phyloP scores from a whole-genome alignment of 2,329 filamentous ascomycete species.

The Lecanicillium sp. region DNA sequence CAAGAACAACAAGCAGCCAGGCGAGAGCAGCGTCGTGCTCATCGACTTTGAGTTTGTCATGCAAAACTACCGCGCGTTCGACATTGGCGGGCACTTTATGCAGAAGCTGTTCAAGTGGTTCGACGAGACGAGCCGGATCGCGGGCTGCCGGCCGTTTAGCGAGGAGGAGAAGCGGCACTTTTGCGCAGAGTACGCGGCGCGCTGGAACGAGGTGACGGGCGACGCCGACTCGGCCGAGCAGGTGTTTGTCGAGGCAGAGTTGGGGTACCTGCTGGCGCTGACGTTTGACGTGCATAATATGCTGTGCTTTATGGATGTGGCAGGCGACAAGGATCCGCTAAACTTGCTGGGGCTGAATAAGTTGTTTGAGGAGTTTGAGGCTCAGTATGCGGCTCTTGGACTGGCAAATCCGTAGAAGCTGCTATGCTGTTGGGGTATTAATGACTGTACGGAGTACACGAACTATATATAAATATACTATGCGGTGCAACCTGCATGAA shows the following conservation, averaged over 20 bases:
- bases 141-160: constrained; percentile 8
- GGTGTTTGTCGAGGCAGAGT: constrained; percentile 10
- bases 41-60: constrained; percentile 14
- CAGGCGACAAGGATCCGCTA: constrained; percentile 6
- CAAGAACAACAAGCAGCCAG: neutral
- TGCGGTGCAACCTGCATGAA: too few species aligned
- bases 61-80: constrained; percentile 13
- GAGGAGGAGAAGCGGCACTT: constrained; percentile 13
- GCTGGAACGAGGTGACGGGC: constrained; percentile 11
- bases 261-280: constrained; percentile 12
- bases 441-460: too few species aligned
- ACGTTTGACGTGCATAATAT: constrained; percentile 14
- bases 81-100: constrained; percentile 15
- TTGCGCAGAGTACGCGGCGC: constrained; percentile 10
- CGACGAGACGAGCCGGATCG: constrained; percentile 10
- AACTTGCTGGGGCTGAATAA: constrained; percentile 9
- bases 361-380: constrained; percentile 10
- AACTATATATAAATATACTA: too few species aligned
- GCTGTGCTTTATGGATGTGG: constrained; percentile 8
- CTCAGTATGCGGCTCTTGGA: constrained; percentile 2
- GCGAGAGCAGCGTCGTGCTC: constrained; percentile 7
- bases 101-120: constrained; percentile 15
- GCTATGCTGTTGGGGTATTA: too few species aligned
- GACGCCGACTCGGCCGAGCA: constrained; percentile 10
- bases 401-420: neutral